Base-by-base conservation (phyloP, 495 filamentous ascomycete genomes). In the Neurospora cerealis region DNA sequence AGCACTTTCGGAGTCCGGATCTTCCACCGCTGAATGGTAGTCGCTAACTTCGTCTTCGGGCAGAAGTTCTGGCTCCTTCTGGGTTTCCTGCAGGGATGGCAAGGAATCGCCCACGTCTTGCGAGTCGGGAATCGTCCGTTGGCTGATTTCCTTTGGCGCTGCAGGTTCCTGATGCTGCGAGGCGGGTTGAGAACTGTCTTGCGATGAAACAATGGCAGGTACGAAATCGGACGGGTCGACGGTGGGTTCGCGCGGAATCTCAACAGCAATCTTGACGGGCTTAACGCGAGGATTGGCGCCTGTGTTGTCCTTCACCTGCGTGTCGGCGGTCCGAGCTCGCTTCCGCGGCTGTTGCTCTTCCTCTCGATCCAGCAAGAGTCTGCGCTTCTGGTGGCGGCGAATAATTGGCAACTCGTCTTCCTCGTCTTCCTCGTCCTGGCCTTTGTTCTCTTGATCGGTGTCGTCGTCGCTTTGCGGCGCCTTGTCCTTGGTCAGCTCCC, bases 101-200 rank as follows among this genome's bases (percentile, higher is more conserved):
- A 74, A 36, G 3, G 73, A 72, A 19, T 78, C 69, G 10, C 73
- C 69, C 5, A 44, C 39, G 15, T 72, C 79, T 69, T 82, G 81
- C 1, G 81, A 82, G 40, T 82, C 81, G 0, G 79, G 79, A 8
- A 82, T 81, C 1, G 78, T 79, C 6, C 71, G 73, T 72, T 75
- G 76, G 70, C 77, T 78, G 69, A 46, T 73, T 2, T 7, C 46
- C 13, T 38, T 70, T 41, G 39, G 24, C 8, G 46, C 38, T 73
- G 34, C 73, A 69, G 11, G 40, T 24, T 69, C 24, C 69, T 34
- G 24, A 42, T n/a, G 69, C 38, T 39, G 71, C 69, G 36, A 11
- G 21, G 36, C 37, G 21, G 13, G 7, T 48, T 19, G 21, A 13
- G 39, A 32, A 34, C 34, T 11, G 38, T 28, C 70, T 24, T 40